Evolutionary conservation across 805 yeast genomes (phyloP), one percentile per base, ranked within the genome.

Genomic region (Yarrowia sp.): DNA sequence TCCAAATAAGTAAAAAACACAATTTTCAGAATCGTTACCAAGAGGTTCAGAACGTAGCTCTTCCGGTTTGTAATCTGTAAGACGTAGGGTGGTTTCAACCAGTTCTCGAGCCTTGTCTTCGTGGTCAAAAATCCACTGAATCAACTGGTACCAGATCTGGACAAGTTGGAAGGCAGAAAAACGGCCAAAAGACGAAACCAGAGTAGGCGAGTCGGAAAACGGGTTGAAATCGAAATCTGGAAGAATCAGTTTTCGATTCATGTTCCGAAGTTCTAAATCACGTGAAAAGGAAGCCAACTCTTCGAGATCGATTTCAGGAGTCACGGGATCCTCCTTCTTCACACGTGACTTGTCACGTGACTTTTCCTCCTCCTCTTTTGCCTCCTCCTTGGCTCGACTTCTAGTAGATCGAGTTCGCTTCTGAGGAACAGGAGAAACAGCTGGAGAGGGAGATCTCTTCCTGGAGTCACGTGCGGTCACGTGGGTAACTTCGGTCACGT

Each of bases 1-100:
- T 40, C 76, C 78, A n/a, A 75, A 69, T 17, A 76, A 66, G 58
- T 67, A 75, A 62, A 72, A 76, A 1, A 58, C 63, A 21, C 17
- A 22, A 19, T 58, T 58, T 28, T 41, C 51, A 4, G 22, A 26
- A 12, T 58, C 63, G 41, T 36, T 30, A 3, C 63, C 63, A 1
- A 58, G 17, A 1, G 63, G 63, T 22, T 58, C 63, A 7, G 41
- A 19, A 2, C 51, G 49, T 12, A 58, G 4, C 22, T 58, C 63
- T 10, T 58, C 51, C 7, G 49, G 33, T 19, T 41, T 43, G 41
- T 32, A 32, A 19, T 43, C 63, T 0, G 63, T 58, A 12, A 41
- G 17, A 16, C 22, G 17, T 2, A 58, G 51, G 4, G 63, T 58
- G 9, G 28, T 14, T 5, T 58, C 63, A 11, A 36, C 52, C 16